Conservation (phyloP, 1,284 basidiomycete species). For the Ceratobasidium sp. region DNA sequence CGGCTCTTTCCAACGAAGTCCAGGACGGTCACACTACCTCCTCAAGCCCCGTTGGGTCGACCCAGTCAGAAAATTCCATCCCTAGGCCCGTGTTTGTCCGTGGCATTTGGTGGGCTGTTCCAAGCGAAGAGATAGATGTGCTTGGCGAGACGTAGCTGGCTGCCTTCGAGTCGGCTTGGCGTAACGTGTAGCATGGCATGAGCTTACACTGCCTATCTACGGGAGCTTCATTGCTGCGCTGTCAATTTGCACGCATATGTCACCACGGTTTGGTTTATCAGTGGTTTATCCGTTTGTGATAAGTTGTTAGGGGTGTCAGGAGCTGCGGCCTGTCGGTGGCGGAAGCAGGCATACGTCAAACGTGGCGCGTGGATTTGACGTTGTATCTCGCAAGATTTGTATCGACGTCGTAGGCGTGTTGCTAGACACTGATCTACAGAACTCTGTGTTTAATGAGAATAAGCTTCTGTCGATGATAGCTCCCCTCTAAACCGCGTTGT, state of each 20-base stretch:
- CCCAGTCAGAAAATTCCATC: conserved; percentile 21
- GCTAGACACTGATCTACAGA: not conserved
- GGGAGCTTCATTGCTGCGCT: too few species aligned
- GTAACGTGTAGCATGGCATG: conserved; percentile 1
- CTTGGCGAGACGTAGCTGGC: conserved; percentile 20
- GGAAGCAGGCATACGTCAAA: not conserved
- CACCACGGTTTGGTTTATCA: too few species aligned
- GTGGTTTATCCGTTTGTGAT: too few species aligned
- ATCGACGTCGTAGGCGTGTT: not conserved
- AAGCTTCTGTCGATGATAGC: not conserved
- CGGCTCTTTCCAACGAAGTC: not conserved
- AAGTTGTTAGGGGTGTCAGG: conserved; percentile 1
- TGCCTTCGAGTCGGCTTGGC: conserved; percentile 16
- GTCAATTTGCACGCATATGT: too few species aligned
- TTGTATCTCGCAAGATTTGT: not conserved
- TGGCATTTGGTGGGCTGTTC: not conserved
- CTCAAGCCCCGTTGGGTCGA: not conserved
- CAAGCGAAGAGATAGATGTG: conserved; percentile 27
- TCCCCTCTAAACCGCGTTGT: not conserved
- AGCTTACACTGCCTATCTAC: not conserved
- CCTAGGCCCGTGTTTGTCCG: not conserved
- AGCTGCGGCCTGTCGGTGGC: not conserved
- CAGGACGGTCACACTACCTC: not conserved
- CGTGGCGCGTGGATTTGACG: conserved; percentile 4
- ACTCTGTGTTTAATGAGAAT: not conserved